Evolutionary conservation across 202 grass and related monocot species (phyloP), one percentile per base, ranked within the genome.

Genomic region (Schoenoplectus tabernaemontani): DNA sequence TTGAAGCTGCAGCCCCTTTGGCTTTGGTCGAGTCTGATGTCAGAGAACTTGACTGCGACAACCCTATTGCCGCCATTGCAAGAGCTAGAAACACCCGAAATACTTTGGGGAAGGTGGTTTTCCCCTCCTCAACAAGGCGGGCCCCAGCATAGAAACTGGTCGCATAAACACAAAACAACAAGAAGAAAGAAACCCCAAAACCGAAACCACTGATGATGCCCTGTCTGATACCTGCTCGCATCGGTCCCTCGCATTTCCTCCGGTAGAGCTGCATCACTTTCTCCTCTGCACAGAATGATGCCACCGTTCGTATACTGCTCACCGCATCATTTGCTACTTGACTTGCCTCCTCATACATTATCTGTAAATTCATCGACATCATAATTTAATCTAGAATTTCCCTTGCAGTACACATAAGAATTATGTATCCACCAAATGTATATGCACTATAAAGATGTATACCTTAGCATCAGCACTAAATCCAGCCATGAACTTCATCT

Each of bases 381-480:
- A 75, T 36, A 10, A 75, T 34, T 53, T 36, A 75, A 34, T 75
- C 70, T 54, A 54, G 43, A 58, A 79, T 60, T 53, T 23, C 22
- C 22, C 50, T 78, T 82, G 60, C n/a, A 59, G 4, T 20, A 30
- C 2, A 0, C 9, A 33, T n/a, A 81, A 11, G 36, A n/a, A 81
- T 51, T 60, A 62, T 83, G 54, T 74, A 54, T n/a, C n/a, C n/a
- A n/a, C n/a, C n/a, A 64, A 43, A 84, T 48, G 2, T 24, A 84
- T 0, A 64, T 26, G 30, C 70, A 16, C 24, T 56, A 24, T 36
- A 16, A 37, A 64, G 51, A 84, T 56, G 81, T 58, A 77, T 79
- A 96, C 93, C 93, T 93, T 96, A 38, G 93, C 86, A 90, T 96
- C 90, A 20, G 90, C 84, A 70, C 93, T 96, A 77, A 96, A 96